Conservation (phyloP, 192 early-diverging fungal species). For the Umbelopsis sp. region DNA sequence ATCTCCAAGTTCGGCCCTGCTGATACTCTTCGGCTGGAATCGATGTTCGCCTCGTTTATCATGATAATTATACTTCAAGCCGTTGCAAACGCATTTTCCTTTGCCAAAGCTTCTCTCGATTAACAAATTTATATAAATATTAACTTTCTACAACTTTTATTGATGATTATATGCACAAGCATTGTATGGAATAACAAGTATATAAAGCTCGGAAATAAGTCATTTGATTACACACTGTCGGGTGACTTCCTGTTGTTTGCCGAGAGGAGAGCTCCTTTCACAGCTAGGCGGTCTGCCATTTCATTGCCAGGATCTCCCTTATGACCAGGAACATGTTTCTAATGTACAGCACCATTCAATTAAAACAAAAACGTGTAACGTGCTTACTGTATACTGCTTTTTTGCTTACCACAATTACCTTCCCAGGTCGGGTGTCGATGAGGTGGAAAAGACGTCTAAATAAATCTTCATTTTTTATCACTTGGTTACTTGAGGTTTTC, state of each 20-base stretch:
- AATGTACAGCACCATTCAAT: constrained; percentile 15
- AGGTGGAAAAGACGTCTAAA: constrained; percentile 56
- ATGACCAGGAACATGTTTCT: constrained; percentile 73
- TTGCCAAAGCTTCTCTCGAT: background rate
- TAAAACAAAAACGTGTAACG: background rate
- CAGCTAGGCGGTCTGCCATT: constrained; percentile 77
- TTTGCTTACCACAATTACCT: constrained; percentile 47
- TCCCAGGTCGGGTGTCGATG: constrained; percentile 42
- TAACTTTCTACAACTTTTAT: background rate
- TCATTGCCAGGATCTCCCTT: constrained; percentile 76
- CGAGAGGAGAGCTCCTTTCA: constrained; percentile 54
- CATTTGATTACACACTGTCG: background rate
- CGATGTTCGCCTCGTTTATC: background rate
- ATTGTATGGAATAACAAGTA: background rate
- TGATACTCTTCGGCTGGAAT: background rate
- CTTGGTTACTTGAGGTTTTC: constrained; percentile 51
- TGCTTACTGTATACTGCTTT: no score
- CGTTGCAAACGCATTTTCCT: background rate
- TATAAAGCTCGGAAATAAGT: background rate
- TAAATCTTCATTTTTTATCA: constrained; percentile 80
- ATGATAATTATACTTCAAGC: constrained; percentile 1
- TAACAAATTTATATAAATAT: background rate
- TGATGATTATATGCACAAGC: background rate
- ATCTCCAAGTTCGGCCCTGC: background rate
- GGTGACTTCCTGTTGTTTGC: background rate